Evolutionary conservation across 768 basidiomycete genomes (phyloP).

Genomic region (Clitopilus hobsonii): DNA sequence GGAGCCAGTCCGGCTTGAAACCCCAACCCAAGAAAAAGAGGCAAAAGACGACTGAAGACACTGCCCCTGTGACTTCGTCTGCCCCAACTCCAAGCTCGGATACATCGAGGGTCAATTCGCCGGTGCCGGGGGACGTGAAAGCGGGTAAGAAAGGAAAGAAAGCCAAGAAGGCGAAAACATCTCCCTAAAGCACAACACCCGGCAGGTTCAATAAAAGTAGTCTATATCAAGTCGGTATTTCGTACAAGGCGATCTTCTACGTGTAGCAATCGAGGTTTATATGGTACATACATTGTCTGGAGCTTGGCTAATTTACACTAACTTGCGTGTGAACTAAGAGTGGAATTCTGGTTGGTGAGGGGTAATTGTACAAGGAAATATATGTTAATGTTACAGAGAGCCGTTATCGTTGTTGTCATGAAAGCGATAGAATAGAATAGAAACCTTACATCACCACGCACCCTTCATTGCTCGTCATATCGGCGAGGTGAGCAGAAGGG

Average conservation of each 20-base stretch:
- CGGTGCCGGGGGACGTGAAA: slow-evolving; percentile 6
- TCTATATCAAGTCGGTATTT: too few relatives aligned
- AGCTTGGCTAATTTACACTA: too few relatives aligned
- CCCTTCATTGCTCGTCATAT: slow-evolving; percentile 46
- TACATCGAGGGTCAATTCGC: not conserved
- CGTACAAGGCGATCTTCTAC: too few relatives aligned
- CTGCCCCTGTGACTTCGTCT: slow-evolving; percentile 5
- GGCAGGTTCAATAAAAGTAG: too few relatives aligned
- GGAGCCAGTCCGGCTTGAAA: slow-evolving; percentile 2
- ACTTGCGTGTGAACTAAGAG: too few relatives aligned
- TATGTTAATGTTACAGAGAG: not conserved
- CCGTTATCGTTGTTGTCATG: not conserved
- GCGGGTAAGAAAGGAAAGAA: slow-evolving; percentile 5
- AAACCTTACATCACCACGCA: slow-evolving; percentile 62
- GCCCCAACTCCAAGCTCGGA: not conserved
- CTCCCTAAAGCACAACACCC: too few relatives aligned
- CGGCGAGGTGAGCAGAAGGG: slow-evolving; percentile 36
- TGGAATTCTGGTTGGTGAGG: not conserved
- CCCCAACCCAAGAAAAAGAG: not conserved
- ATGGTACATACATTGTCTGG: too few relatives aligned
- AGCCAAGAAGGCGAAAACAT: slow-evolving; percentile 26
- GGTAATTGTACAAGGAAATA: slow-evolving; percentile 7
- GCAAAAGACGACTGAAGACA: slow-evolving; percentile 1
- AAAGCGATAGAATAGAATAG: not conserved
- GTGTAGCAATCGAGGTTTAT: too few relatives aligned